These are phyloP conservation scores for Ustilago vetiveriae DNA, from an alignment of 1,284 basidiomycete genomes.

Conservation along the genomic window DNA sequence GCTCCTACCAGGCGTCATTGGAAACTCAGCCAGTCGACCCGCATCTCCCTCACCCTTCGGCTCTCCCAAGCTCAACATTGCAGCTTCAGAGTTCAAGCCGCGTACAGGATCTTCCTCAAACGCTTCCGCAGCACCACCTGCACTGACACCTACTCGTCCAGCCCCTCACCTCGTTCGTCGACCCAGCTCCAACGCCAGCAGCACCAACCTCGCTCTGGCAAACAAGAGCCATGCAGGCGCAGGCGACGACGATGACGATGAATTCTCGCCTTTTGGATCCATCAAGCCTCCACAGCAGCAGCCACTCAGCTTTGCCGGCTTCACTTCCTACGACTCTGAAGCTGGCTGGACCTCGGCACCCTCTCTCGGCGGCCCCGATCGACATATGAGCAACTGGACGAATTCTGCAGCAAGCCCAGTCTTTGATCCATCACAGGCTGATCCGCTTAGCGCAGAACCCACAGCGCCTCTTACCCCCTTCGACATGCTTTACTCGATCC, in stretches of 20 bases:
- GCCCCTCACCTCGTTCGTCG: slow-evolving; percentile 29
- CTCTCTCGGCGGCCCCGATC: slow-evolving; percentile 2
- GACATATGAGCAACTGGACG: slow-evolving; percentile 10
- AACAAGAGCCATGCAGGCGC: slow-evolving; percentile 54
- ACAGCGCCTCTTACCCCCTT: slow-evolving; percentile 82
- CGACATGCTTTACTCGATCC: slow-evolving; percentile 91
- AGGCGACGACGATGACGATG: slow-evolving; percentile 71
- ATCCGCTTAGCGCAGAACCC: slow-evolving; percentile 72
- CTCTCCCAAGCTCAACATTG: slow-evolving; percentile 62
- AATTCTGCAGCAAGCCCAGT: background rate
- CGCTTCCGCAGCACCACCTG: slow-evolving; percentile 6
- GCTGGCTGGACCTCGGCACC: slow-evolving; percentile 34
- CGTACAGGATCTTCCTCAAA: slow-evolving; percentile 23
- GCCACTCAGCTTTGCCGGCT: slow-evolving; percentile 35
- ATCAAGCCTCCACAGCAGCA: slow-evolving; percentile 24
- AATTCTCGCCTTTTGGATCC: slow-evolving; percentile 72
- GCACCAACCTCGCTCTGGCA: slow-evolving; percentile 47
- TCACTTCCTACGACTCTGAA: slow-evolving; percentile 25
- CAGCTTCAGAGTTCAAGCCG: slow-evolving; percentile 60
- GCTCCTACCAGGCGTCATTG: slow-evolving; percentile 33
- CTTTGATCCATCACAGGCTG: slow-evolving; percentile 11
- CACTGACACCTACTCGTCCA: slow-evolving; percentile 34
- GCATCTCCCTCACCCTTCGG: slow-evolving; percentile 53
- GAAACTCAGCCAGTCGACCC: slow-evolving; percentile 40
- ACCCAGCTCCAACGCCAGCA: slow-evolving; percentile 46